Percentiles rank a stretch among this genome's conserved stretches.
Conservation (phyloP, 768 basidiomycete genomes). For the Trametes elegans region DNA sequence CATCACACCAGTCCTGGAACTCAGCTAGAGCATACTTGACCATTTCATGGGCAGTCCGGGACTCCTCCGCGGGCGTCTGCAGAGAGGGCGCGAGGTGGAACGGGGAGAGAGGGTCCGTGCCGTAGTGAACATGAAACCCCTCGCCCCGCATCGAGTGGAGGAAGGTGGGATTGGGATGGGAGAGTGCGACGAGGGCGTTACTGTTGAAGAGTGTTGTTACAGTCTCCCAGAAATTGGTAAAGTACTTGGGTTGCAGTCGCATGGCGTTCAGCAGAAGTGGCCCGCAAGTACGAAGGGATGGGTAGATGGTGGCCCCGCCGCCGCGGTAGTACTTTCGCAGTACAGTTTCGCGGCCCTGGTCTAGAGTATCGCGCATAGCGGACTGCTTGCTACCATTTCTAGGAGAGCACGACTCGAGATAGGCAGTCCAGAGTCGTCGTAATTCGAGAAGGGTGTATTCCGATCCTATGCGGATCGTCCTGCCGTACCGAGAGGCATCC, state of each 20-base stretch:
- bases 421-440: constrained; percentile 23
- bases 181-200: constrained; percentile 21
- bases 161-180: constrained; percentile 45
- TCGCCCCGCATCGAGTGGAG: constrained; percentile 38
- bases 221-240: constrained; percentile 39
- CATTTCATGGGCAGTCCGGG: neutral
- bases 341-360: constrained; percentile 15
- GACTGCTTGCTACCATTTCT: too few relatives aligned
- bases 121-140: constrained; percentile 43
- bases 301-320: neutral
- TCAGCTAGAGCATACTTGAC: neutral
- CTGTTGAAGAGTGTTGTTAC: constrained; percentile 36
- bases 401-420: too few relatives aligned
- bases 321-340: neutral
- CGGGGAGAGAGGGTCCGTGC: constrained; percentile 39
- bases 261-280: constrained; percentile 28
- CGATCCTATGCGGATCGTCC: neutral
- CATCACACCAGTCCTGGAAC: constrained; percentile 11
- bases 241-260: neutral
- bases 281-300: constrained; percentile 35
- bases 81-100: constrained; percentile 42
- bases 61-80: neutral
- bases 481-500: constrained; percentile 7
- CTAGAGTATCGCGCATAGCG: constrained; percentile 7
- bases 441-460: constrained; percentile 8